Conservation (phyloP, 441 rosid genomes). For the Erodium texanum region DNA sequence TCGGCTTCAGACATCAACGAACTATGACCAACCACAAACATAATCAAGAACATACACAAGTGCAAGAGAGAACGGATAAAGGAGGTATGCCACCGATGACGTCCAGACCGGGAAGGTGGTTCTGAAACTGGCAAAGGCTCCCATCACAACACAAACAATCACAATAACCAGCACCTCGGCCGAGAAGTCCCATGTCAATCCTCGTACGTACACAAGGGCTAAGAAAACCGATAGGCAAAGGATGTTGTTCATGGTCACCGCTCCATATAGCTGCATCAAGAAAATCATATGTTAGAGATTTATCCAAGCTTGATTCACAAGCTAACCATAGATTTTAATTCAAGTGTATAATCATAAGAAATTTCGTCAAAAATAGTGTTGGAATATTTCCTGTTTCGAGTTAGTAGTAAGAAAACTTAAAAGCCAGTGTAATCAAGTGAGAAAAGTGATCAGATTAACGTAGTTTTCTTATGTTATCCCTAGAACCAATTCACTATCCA, state of each 20-base stretch:
- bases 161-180: conserved; percentile 71
- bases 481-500: too few species aligned
- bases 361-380: too few species aligned
- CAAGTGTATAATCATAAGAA: too few species aligned
- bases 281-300: background rate
- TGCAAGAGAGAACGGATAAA: conserved; percentile 72
- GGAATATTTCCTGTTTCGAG: too few species aligned
- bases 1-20: too few species aligned
- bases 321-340: background rate
- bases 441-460: too few species aligned
- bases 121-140: conserved; percentile 65
- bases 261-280: conserved; percentile 68
- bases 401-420: too few species aligned
- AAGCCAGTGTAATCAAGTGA: too few species aligned
- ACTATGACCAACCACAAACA: conserved; percentile 67
- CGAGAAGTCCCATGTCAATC: conserved; percentile 82
- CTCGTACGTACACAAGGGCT: conserved; percentile 70
- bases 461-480: too few species aligned
- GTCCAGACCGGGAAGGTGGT: conserved; percentile 84
- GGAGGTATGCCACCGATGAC: conserved; percentile 46
- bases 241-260: conserved; percentile 74
- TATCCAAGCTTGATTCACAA: background rate
- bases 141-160: conserved; percentile 79
- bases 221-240: conserved; percentile 82
- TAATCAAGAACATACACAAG: conserved; percentile 82